These are phyloP conservation scores for Aspergillus nidulans DNA, from an alignment of 495 filamentous ascomycete species.

Conservation along the genomic window DNA sequence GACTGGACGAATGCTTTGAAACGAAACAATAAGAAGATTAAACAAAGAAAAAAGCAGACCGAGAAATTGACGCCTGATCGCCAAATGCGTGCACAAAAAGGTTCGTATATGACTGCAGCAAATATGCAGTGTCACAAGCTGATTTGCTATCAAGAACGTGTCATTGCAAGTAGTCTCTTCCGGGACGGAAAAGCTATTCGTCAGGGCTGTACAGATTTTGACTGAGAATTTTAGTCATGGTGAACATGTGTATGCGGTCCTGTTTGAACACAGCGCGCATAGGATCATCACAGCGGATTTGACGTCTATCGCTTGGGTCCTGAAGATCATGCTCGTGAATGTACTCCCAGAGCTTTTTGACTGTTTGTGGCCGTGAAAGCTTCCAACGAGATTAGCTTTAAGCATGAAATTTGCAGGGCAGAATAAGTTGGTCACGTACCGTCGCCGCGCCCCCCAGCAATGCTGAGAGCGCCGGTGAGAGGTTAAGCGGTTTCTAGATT, in stretches of 20 bases:
- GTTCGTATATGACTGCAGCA: conserved; percentile 15
- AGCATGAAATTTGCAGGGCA: not conserved
- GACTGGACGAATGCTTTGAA: not conserved
- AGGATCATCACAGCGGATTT: conserved; percentile 86
- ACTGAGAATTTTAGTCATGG: conserved; percentile 83
- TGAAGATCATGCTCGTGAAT: conserved; percentile 84
- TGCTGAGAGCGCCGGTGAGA: conserved; percentile 62
- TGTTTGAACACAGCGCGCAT: conserved; percentile 88
- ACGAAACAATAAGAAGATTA: not conserved
- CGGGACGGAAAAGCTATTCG: conserved; percentile 38
- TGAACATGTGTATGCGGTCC: conserved; percentile 94
- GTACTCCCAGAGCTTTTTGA: conserved; percentile 93
- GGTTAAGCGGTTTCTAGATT: conserved; percentile 57
- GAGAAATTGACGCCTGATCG: conserved; percentile 17
- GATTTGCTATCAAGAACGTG: conserved; percentile 1
- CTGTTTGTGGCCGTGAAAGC: conserved; percentile 89
- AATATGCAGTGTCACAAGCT: not conserved
- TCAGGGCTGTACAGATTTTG: conserved; percentile 62
- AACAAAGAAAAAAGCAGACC: conserved; percentile 2
- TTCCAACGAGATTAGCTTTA: conserved; percentile 24
- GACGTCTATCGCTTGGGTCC: conserved; percentile 83
- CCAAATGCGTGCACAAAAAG: conserved; percentile 21
- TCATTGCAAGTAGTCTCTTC: not conserved
- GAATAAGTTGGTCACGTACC: conserved; percentile 34
- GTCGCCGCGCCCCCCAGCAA: conserved; percentile 58